These are phyloP conservation scores for Candida methanosorbosa DNA, from an alignment of 805 yeast genomes.

Conservation along the genomic window DNA sequence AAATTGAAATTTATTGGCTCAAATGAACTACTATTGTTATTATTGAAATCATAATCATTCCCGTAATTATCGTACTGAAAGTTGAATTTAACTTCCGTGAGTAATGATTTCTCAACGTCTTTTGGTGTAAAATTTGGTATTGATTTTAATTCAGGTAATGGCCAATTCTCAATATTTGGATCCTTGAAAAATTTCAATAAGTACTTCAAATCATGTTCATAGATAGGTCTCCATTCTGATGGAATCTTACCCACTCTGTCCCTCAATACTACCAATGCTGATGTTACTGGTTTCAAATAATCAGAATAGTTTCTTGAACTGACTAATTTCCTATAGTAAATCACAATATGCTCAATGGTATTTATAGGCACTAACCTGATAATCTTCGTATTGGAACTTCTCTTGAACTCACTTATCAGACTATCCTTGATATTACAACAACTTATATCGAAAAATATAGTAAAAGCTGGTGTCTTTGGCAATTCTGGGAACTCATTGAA, in stretches of 20 bases:
- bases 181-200: conserved; percentile 48
- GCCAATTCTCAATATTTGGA: conserved; percentile 46
- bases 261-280: conserved; percentile 75
- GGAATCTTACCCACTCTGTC: conserved; percentile 79
- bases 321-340: conserved; percentile 31
- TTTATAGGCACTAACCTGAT: conserved; percentile 67
- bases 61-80: conserved; percentile 38
- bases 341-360: conserved; percentile 75
- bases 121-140: conserved; percentile 54
- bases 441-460: conserved; percentile 25
- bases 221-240: conserved; percentile 69
- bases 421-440: conserved; percentile 15
- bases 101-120: conserved; percentile 73
- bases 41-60: conserved; percentile 3
- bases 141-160: conserved; percentile 62
- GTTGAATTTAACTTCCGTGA: conserved; percentile 66
- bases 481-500: conserved; percentile 11
- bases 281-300: conserved; percentile 59
- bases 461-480: conserved; percentile 7
- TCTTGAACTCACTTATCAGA: conserved; percentile 3
- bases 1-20: conserved; percentile 11
- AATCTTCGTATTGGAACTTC: conserved; percentile 25
- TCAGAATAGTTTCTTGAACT: conserved; percentile 26
- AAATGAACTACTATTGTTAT: conserved; percentile 2
- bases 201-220: conserved; percentile 54